A percentile compares a stretch with the other conserved stretches of the same genome.
These are phyloP conservation scores for Geotrichum cucujoidarum DNA, from an alignment of 1,139 yeast species.

Conservation along the genomic window DNA sequence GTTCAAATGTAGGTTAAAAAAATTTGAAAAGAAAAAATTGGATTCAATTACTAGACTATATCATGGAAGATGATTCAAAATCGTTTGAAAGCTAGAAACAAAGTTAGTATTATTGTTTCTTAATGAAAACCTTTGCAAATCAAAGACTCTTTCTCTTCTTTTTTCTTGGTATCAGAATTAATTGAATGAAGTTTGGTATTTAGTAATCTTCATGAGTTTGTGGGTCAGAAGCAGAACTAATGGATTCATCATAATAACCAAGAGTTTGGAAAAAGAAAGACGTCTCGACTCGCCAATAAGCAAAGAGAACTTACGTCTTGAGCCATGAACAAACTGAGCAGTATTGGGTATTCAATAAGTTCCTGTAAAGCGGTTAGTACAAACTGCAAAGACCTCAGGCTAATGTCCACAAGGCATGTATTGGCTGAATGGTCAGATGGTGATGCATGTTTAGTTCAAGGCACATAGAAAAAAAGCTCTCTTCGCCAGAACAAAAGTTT, in stretches of 20 bases:
- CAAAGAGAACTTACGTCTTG: neutral
- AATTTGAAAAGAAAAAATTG: too few relatives aligned
- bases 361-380: too few relatives aligned
- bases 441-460: constrained; percentile 76
- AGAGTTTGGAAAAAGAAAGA: neutral
- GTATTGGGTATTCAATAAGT: neutral
- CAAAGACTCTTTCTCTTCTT: too few relatives aligned
- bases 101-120: too few relatives aligned
- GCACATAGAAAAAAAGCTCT: constrained; percentile 50
- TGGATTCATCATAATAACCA: constrained; percentile 11
- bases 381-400: too few relatives aligned
- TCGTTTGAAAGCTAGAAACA: too few relatives aligned
- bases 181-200: constrained; percentile 36
- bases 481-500: constrained; percentile 21
- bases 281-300: neutral
- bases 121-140: too few relatives aligned
- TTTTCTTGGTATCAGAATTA: neutral
- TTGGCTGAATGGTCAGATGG: constrained; percentile 81
- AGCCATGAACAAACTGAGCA: neutral
- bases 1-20: too few relatives aligned
- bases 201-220: constrained; percentile 58
- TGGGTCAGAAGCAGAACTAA: constrained; percentile 42
- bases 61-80: too few relatives aligned
- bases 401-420: too few relatives aligned
- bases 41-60: too few relatives aligned